These are phyloP conservation scores for Cadophora sp. DNA, from an alignment of 2,329 filamentous ascomycete species.

Conservation along the genomic window DNA sequence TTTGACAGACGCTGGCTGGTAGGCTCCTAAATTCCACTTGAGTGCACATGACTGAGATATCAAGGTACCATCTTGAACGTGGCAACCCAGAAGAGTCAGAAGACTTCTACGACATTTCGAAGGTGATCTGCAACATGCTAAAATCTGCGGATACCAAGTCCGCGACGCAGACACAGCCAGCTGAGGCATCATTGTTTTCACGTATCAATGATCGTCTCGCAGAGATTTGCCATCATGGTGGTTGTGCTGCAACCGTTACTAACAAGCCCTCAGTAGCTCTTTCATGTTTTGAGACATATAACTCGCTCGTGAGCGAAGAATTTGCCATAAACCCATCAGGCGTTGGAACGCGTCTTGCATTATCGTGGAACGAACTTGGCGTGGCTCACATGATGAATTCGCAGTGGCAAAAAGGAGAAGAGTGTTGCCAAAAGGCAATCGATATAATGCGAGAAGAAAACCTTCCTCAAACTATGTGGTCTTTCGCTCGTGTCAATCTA, in stretches of 20 bases:
- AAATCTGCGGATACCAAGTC: neutral
- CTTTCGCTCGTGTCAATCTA: conserved; percentile 2
- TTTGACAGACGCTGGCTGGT: conserved; percentile 15
- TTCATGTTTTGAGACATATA: neutral
- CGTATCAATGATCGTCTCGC: neutral
- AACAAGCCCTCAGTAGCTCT: neutral
- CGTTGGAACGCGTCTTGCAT: neutral
- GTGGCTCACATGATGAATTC: neutral
- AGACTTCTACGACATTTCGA: neutral
- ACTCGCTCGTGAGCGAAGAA: neutral
- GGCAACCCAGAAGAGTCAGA: conserved; percentile 5
- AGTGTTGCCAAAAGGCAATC: conserved; percentile 9
- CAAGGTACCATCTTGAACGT: conserved; percentile 18
- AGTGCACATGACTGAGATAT: neutral
- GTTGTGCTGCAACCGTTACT: neutral
- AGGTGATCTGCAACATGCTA: neutral
- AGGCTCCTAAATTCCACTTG: conserved; percentile 4
- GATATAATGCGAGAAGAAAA: conserved; percentile 2
- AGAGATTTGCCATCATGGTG: neutral
- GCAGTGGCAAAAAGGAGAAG: neutral
- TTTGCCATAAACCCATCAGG: neutral
- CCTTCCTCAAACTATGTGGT: neutral
- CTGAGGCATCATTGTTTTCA: neutral
- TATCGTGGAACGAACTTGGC: neutral
- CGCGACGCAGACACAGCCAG: neutral